These are phyloP conservation scores for Ceratocystis lukuohia DNA, from an alignment of 2,329 filamentous ascomycete genomes.

Conservation along the genomic window DNA sequence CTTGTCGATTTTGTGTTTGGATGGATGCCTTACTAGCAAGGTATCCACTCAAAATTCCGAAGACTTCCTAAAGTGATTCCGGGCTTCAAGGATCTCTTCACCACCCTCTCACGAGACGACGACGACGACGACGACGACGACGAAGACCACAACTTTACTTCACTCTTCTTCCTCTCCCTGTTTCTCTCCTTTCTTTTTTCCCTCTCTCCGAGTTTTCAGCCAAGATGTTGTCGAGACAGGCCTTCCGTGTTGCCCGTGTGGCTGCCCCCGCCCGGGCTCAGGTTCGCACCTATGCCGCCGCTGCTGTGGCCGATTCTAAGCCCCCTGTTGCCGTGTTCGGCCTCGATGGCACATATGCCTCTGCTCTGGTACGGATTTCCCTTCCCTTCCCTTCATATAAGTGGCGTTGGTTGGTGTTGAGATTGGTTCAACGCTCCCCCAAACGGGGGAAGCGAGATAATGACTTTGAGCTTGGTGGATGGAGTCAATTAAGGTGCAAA, in stretches of 20 bases:
- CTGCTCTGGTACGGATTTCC: conserved; percentile 68
- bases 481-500: neutral
- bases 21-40: conserved; percentile 18
- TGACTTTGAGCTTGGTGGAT: neutral
- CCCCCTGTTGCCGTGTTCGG: conserved; percentile 86
- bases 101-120: conserved; percentile 12
- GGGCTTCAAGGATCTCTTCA: conserved; percentile 16
- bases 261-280: conserved; percentile 47
- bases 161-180: conserved; percentile 24
- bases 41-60: conserved; percentile 19
- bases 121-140: conserved; percentile 14
- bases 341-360: conserved; percentile 95
- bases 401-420: neutral
- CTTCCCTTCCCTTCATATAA: neutral
- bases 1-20: conserved; percentile 6
- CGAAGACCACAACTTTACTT: conserved; percentile 21
- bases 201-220: neutral
- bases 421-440: neutral
- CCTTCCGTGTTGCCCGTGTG: conserved; percentile 42
- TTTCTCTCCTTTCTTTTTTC: neutral
- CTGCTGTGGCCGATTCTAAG: conserved; percentile 55
- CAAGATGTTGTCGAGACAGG: conserved; percentile 47
- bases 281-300: conserved; percentile 72
- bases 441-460: no score
- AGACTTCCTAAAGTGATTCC: conserved; percentile 16